Evolutionary conservation across 139 green algal species (phyloP), one percentile per base, ranked within the genome.

Genomic region (Chlamydomonas sphaeroides): DNA sequence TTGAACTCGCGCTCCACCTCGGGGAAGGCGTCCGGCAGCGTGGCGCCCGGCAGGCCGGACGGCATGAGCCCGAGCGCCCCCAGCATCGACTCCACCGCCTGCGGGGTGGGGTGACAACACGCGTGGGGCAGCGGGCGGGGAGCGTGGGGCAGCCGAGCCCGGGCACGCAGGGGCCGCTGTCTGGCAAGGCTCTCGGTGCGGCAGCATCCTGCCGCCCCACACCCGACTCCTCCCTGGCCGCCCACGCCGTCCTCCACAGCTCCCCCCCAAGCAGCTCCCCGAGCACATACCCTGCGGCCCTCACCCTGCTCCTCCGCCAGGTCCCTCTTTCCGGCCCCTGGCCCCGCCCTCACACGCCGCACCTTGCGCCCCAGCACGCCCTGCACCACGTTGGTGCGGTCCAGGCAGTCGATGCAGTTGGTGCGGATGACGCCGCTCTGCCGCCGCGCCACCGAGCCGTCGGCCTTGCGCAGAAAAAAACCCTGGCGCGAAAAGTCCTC

Each of bases 381-480:
- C 88, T 97, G 95, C 65, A 98, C 88, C 68, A 99, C 95, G 81
- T 99, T 99, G 68, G 97, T 99, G 51, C 97, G 86, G 90, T 99
- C 97, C 42, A 99, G 88, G 87, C 95, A 98, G 93, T 99, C 97
- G 59, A 99, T 96, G 93, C 97, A 99, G 92, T 99, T 99, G 79
- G 86, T 93, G 73, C 94, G 90, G 48, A 95, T 77, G 30, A 94
- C 87, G 30, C 94, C 94, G 0, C 25, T 26, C 88, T 97, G 93
- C 21, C 66, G 70, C 68, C 7, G 11, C 72, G 53, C 68, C 63
- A 91, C 84, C 33, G 23, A 3, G 10, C 71, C 38, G 2, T 32
- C 71, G 32, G 59, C 75, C n/a, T 42, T 49, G 3, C n/a, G 35
- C 65, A 82, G 42, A 77, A 85, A 88, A 77, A 82, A 88, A 30